Evolutionary conservation across 768 basidiomycete genomes (phyloP).

Genomic region (Tephrocybe sp.): DNA sequence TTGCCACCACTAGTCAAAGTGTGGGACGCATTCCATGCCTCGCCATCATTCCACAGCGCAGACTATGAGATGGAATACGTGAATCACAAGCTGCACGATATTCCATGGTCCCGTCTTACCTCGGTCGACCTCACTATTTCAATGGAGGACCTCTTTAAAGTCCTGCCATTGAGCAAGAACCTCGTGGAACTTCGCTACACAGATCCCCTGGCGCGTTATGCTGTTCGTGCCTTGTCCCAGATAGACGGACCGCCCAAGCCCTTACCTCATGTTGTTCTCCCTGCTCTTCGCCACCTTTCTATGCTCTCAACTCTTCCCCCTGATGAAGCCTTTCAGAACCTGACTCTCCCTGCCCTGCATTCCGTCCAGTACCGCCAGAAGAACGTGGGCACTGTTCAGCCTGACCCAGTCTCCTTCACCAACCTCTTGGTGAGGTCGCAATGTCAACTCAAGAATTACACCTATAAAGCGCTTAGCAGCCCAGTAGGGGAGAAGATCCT

Average conservation of each 20-base stretch:
- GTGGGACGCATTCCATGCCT: conserved; percentile 8
- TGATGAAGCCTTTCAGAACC: neutral
- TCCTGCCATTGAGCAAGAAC: neutral
- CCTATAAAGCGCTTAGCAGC: neutral
- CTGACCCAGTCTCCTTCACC: neutral
- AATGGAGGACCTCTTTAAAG: neutral
- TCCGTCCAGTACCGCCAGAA: conserved; percentile 1
- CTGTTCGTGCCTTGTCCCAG: neutral
- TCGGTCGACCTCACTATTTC: neutral
- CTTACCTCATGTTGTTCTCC: neutral
- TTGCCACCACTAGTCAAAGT: neutral
- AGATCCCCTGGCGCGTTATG: neutral
- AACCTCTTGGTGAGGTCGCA: conserved; percentile 8
- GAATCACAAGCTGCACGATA: neutral
- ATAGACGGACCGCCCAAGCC: neutral
- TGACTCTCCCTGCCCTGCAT: conserved; percentile 1
- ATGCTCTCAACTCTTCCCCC: neutral
- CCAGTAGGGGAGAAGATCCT: conserved; percentile 1
- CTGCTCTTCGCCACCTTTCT: conserved; percentile 6
- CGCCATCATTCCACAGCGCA: neutral
- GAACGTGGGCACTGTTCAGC: neutral
- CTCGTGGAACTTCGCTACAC: conserved; percentile 10
- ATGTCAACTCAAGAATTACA: conserved; percentile 7
- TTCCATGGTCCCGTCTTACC: conserved; percentile 10
- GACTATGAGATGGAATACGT: conserved; percentile 6